Percentiles rank a stretch among this genome's conserved stretches.
These are phyloP conservation scores for Ascochyta fabae DNA, from an alignment of 2,329 filamentous ascomycete genomes.

Conservation along the genomic window DNA sequence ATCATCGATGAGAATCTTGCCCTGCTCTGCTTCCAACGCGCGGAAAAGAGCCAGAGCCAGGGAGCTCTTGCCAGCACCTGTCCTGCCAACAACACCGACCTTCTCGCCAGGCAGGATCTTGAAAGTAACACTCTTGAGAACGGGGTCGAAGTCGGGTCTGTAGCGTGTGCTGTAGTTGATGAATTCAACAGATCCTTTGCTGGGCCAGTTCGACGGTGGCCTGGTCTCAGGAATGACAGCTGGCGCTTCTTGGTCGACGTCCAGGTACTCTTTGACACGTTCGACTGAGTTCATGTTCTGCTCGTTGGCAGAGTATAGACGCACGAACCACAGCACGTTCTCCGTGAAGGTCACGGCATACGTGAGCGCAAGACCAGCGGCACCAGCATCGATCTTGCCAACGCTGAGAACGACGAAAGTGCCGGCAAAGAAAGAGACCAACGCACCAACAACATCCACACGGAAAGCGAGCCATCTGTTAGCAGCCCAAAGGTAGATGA, in stretches of 20 bases:
- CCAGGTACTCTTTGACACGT: conserved; percentile 94
- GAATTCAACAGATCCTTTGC: conserved; percentile 85
- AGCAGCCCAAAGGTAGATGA: conserved; percentile 94
- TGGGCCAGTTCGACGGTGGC: conserved; percentile 83
- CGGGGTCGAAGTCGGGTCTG: conserved; percentile 82
- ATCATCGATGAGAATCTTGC: conserved; percentile 87
- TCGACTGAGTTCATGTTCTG: conserved; percentile 99
- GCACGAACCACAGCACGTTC: conserved; percentile 94
- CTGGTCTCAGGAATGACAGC: conserved; percentile 78
- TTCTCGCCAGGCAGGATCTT: conserved; percentile 87
- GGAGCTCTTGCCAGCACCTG: conserved; percentile 95
- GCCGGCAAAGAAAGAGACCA: conserved; percentile 93
- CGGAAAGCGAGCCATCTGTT: conserved; percentile 96
- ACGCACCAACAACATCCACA: conserved; percentile 85
- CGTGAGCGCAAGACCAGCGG: conserved; percentile 90
- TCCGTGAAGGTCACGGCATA: conserved; percentile 98
- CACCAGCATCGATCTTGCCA: conserved; percentile 84
- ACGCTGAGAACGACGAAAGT: conserved; percentile 87
- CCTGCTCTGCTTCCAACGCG: conserved; percentile 86
- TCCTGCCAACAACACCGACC: conserved; percentile 94
- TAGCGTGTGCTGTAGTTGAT: conserved; percentile 89
- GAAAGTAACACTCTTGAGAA: conserved; percentile 83
- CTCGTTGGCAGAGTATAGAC: conserved; percentile 92
- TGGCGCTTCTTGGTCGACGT: conserved; percentile 90
- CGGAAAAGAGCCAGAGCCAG: conserved; percentile 92